Base-by-base conservation (phyloP, 225 moss, liverwort and hornwort species). In the Physcomitrellopsis africana region DNA sequence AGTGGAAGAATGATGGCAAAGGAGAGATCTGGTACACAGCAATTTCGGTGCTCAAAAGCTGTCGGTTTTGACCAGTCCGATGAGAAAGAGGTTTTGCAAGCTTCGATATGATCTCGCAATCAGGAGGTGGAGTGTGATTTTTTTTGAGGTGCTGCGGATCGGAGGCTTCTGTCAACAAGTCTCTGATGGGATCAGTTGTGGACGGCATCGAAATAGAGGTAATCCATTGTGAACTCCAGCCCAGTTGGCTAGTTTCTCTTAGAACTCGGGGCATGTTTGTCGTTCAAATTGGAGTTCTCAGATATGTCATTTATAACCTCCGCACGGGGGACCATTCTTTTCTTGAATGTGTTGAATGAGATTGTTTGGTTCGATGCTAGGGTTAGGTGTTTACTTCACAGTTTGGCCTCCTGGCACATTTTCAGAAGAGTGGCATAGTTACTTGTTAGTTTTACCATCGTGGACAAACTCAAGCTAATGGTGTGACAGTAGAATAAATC, bases 201-300 rank as follows among this genome's bases (percentile, higher is more conserved):
- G 53, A 26, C 53, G 65, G 53, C 14, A 60, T 23, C 80, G 67
- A 60, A 61, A 61, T 44, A 29, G 62, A 57, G 81, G 77, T 77
- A 69, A 69, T 52, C 51, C 0, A 10, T 13, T n/a, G 5, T 47
- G 46, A 9, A 10, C 62, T 61, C 37, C 13, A 9, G 20, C 15
- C 4, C 5, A 7, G 44, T 17, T 37, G 13, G 16, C 29, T 23
- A 22, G 24, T 24, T 58, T 71, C 17, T 44, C 16, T 41, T 15
- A 1, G 48, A 11, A 32, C 13, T 72, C 12, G 2, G 5, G 4
- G 37, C 22, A 15, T 51, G 62, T 51, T 63, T 23, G 23, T 63
- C 43, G 11, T 63, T 23, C 29, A 8, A 12, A 24, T 64, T 64
- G 16, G 4, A 6, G 23, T 63, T 64, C 29, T 51, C 10, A 20